Base-by-base conservation (phyloP, 768 basidiomycete genomes). In the Mycena belliarum region DNA sequence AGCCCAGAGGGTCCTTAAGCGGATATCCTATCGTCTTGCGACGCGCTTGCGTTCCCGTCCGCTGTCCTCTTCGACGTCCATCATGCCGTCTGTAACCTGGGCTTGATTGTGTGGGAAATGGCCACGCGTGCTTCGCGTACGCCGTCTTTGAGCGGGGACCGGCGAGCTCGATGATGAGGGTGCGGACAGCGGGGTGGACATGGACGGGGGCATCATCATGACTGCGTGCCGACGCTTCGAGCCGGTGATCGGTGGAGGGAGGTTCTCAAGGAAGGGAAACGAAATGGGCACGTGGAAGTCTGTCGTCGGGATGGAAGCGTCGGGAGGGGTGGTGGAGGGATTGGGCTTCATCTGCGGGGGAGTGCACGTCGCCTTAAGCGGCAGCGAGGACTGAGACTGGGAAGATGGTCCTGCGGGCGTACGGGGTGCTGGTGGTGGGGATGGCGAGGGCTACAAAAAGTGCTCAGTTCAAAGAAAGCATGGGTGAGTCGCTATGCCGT, bases 11-110 rank as follows among this genome's bases (percentile, higher is more conserved):
- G 26, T n/a, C 11, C 16, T 40, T 12, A 29, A 18, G 14, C 28
- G 2, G 24, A 18, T 29, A 28, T 28, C 53, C n/a, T 56, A 91
- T 61, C 89, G 77, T 65, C 89, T 77, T 11, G 88, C 79, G 32
- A 88, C 80, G 45, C 90, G 80, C 67, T 92, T 92, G 66, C 90
- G 76, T 66, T 91, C 89, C 52, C 89, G 79, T 2, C 79, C 79
- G 16, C 80, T 80, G 15, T 89, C 88, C 50, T 91, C 90, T 64
- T 92, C 90, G 18, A 91, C 76, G 40, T 91, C 88, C 83, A 91
- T 90, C 59, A 72, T 71, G 46, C 74, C 65, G 60, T 68, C 77
- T 60, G 71, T 71, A 60, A 66, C 77, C 70, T 67, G 76, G 37
- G 71, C 77, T 69, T 75, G 76, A 60, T 72, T 75, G 37, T 71